Evolutionary conservation across 108 stramenopile species (phyloP), one percentile per base, ranked within the genome.

Genomic region (Cylindrotheca closterium): DNA sequence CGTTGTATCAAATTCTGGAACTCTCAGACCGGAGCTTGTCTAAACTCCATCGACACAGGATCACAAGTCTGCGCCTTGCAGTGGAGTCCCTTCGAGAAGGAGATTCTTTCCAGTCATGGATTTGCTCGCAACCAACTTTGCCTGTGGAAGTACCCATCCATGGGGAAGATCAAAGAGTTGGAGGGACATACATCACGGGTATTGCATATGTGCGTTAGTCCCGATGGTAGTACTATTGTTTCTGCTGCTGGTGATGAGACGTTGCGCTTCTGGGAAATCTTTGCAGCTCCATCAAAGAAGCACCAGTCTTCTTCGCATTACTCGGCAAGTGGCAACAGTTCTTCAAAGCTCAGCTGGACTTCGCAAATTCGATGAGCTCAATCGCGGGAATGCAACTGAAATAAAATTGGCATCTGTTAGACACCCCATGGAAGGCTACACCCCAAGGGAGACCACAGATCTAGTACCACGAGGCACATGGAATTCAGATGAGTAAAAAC

Each of bases 1-100:
- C 77, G 97, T 18, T 89, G 91, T 68, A 99, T 99, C 82, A 99
- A 99, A 85, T 96, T 97, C 67, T 99, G 98, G 98, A 98, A 99
- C 76, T 91, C 96, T 19, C 83, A 88, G 49, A 96, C 87, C 18
- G 98, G 98, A n/a, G 78, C 94, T 26, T 54, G 95, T 31, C 74
- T 98, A 55, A 96, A 99, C 70, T 92, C 92, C 27, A 90, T 99
- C 42, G 98, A 99, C 74, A 99, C 99, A 12, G 99, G 96, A 50
- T 90, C 89, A 24, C 97, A 98, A 74, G 99, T 99, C 28, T 98
- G 97, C 79, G 79, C 97, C 7, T 78, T 99, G 25, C 78, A 91
- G 51, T 99, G 98, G 98, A 91, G 85, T 65, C 93, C 86, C 31
- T 89, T 91, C 60, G 93, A 99, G 55, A 93, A 95, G 67, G 99